Base-by-base conservation (phyloP, 2,329 filamentous ascomycete genomes). In the Dactylonectria macrodidyma region DNA sequence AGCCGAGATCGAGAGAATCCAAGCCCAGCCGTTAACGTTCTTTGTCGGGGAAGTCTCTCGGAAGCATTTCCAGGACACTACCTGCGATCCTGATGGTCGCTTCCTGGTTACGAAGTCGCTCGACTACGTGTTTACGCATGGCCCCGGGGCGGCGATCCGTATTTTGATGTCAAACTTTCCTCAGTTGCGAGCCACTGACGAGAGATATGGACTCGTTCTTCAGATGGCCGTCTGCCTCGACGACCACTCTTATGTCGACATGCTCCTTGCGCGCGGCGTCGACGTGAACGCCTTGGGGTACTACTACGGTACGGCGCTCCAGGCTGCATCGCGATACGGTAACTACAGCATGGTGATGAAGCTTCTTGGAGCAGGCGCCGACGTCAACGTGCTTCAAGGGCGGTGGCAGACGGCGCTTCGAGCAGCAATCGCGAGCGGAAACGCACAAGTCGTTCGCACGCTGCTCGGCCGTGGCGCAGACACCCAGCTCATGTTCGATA, bases 221-320 rank as follows among this genome's bases (percentile, higher is more conserved):
- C 68, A 70, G 12, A 69, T 70, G 47, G 34, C 56, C 14, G 54
- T 55, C 7, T 30, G 41, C 6, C 16, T 63, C 3, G 54, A 55
- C 34, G 46, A 61, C 5, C 11, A 19, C 5, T 7, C 26, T 6
- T 6, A 69, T 2, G 47, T 67, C 5, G 38, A 62, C 2, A 24
- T 62, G 50, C 62, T 70, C 2, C 44, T 69, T 10, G 47, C 67
- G 3, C 59, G 67, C 12, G 59, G 67, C 2, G 56, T 65, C 22
- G 7, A 52, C 2, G 44, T 67, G 7, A 54, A 70, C 26, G 47
- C 47, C 16, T 6, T 34, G 8, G 68, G 68, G 7, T 46, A 70
- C 30, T 59, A 69, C 47, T 70, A 67, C 11, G 68, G 68, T 2
- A 64, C 59, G 26, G 26, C 68, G 19, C 8, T 70, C 0, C 68